Conservation (phyloP, 1,284 basidiomycete species). For the Lentinula novae-zelandiae region DNA sequence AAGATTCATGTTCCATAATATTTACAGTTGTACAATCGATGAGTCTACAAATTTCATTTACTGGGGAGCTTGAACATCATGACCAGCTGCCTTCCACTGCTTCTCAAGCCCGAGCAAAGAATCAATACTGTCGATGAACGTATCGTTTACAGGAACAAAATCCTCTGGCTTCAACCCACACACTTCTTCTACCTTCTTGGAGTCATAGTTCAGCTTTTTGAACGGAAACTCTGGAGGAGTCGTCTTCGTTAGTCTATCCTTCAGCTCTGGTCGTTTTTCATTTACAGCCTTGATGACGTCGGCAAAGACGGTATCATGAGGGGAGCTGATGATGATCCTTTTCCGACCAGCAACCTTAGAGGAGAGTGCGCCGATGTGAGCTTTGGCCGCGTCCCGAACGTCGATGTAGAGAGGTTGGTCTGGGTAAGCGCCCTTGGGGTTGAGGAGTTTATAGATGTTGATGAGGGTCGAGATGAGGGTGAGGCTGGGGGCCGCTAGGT, state of each 20-base stretch:
- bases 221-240: slow-evolving; percentile 1
- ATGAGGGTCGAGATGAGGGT: slow-evolving; percentile 5
- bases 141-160: slow-evolving; percentile 7
- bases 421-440: slow-evolving; percentile 8
- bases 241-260: slow-evolving; percentile 11
- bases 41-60: neutral
- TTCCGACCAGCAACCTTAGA: slow-evolving; percentile 14
- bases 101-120: slow-evolving; percentile 10
- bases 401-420: slow-evolving; percentile 11
- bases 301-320: slow-evolving; percentile 11
- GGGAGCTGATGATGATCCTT: slow-evolving; percentile 13
- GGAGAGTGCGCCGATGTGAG: slow-evolving; percentile 15
- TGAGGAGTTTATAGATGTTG: slow-evolving; percentile 10
- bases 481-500: slow-evolving; percentile 4
- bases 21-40: no score
- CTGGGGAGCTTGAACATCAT: neutral
- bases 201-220: slow-evolving; percentile 9
- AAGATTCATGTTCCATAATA: neutral
- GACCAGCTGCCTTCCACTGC: slow-evolving; percentile 14
- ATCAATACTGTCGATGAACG: slow-evolving; percentile 14
- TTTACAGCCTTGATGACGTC: slow-evolving; percentile 7
- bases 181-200: slow-evolving; percentile 12
- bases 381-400: slow-evolving; percentile 17
- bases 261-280: slow-evolving; percentile 15
- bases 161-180: slow-evolving; percentile 7